Base-by-base conservation (phyloP, 192 early-diverging fungal species). In the Linnemannia exigua region DNA sequence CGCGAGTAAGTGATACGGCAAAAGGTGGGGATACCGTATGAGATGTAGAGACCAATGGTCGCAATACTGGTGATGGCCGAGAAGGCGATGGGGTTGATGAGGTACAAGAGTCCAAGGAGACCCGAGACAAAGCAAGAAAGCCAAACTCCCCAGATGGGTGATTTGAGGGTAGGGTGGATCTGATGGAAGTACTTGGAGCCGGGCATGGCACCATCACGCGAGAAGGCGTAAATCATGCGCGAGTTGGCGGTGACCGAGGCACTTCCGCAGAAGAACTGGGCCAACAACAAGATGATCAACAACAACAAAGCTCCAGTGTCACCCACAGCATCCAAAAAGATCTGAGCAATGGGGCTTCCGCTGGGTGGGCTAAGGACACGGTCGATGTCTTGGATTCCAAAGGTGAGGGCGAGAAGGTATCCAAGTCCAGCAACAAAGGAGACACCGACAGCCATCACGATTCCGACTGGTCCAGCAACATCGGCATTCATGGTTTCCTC, bases 181-280 rank as follows among this genome's bases (percentile, higher is more conserved):
- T 72, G 70, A 35, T 89, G 88, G 22, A 88, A 84, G 68, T 81
- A 88, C 22, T 79, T 81, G 22, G 90, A 89, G 35, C 81, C 81
- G 6, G 90, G 90, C 47, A 91, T 82, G 51, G 87, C 87, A 25
- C 88, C 87, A 74, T 91, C 90, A n/a, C 90, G 90, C 36, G 90
- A 79, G 70, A 91, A 84, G 12, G 90, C 88, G 50, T 88, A 91
- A 33, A 91, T 84, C 70, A 91, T 83, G n/a, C 89, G 90, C 33
- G 84, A 81, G 48, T 80, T 84, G 75, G 87, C 90, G 1, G 88
- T 75, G 14, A 87, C 76, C 1, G 78, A 88, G 15, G 89, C 87
- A 66, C 79, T 84, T n/a, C 88, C 79, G 20, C 87, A 89, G 46
- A 87, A 89, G 33, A 91, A 87, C 67, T 91, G 88, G 36, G 79